Conservation (phyloP, 192 early-diverging fungal species). For the Backusella tarrabulga region DNA sequence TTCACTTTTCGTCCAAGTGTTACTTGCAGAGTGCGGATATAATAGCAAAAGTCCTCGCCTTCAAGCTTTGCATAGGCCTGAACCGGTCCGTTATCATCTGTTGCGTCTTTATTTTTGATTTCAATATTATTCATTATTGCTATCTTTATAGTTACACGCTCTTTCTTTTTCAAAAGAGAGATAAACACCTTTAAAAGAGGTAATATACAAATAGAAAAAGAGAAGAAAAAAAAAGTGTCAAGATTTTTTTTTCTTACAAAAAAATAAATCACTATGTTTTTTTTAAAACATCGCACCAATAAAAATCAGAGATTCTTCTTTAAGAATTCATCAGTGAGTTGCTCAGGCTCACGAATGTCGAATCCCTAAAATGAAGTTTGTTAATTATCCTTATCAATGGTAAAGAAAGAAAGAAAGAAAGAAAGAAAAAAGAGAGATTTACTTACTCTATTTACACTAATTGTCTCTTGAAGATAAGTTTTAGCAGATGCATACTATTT, state of each 20-base stretch:
- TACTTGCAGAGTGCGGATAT: slow-evolving; percentile 75
- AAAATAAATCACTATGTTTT: neutral
- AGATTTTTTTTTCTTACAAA: neutral
- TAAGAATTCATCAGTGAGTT: slow-evolving; percentile 68
- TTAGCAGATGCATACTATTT: slow-evolving; percentile 64
- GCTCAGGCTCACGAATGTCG: slow-evolving; percentile 68
- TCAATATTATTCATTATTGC: neutral
- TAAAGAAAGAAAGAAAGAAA: neutral
- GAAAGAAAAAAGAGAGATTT: neutral
- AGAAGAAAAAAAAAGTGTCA: neutral
- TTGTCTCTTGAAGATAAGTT: slow-evolving; percentile 56
- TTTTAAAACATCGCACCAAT: neutral
- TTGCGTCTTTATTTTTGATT: neutral
- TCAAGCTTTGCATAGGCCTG: slow-evolving; percentile 90
- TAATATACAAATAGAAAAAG: neutral
- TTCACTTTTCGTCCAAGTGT: slow-evolving; percentile 72
- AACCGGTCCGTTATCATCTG: slow-evolving; percentile 47
- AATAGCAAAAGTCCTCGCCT: slow-evolving; percentile 81
- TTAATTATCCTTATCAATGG: neutral
- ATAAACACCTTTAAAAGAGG: neutral
- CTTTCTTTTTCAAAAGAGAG: neutral
- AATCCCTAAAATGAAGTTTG: slow-evolving; percentile 45
- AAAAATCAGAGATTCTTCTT: slow-evolving; percentile 41
- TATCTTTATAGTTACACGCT: neutral
- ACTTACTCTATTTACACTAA: slow-evolving; percentile 62